A percentile compares a stretch with the other conserved stretches of the same genome.
Conservation (phyloP, 176 grass and related monocot genomes). For the Oryza brachyantha region DNA sequence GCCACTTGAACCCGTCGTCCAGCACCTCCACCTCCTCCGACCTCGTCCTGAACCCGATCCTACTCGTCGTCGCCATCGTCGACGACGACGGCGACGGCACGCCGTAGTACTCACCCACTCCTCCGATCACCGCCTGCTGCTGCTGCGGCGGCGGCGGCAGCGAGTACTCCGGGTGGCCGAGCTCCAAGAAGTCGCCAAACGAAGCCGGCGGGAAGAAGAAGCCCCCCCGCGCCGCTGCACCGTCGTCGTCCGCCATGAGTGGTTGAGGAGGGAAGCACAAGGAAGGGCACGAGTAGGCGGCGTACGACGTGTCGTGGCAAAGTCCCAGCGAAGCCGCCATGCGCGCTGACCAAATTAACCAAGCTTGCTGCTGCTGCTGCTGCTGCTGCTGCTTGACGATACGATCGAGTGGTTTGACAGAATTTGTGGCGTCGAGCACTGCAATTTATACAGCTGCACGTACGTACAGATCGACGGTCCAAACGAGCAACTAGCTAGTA, state of each 20-base stretch:
- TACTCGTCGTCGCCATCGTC: background rate
- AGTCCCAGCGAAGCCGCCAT: conserved; percentile 50
- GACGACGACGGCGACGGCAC: background rate
- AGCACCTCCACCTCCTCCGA: conserved; percentile 81
- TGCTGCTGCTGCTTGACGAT: too few relatives aligned
- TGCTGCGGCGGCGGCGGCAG: background rate
- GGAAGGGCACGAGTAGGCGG: background rate
- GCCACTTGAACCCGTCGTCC: conserved; percentile 97
- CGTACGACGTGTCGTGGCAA: background rate
- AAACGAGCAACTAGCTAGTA: background rate
- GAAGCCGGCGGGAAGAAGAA: background rate
- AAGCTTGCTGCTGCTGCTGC: background rate
- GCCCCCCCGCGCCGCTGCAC: background rate
- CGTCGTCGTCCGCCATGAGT: background rate
- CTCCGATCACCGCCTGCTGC: background rate
- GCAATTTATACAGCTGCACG: conserved; percentile 37
- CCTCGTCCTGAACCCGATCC: conserved; percentile 84
- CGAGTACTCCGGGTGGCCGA: background rate
- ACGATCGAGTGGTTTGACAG: conserved; percentile 26
- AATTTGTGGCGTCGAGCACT: conserved; percentile 7
- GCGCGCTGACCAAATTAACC: background rate
- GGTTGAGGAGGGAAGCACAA: background rate
- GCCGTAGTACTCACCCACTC: background rate
- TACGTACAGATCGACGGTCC: background rate
- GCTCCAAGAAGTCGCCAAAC: background rate